These are phyloP conservation scores for Eutrema yunnanense DNA, from an alignment of 345 rosid species.

Conservation along the genomic window DNA sequence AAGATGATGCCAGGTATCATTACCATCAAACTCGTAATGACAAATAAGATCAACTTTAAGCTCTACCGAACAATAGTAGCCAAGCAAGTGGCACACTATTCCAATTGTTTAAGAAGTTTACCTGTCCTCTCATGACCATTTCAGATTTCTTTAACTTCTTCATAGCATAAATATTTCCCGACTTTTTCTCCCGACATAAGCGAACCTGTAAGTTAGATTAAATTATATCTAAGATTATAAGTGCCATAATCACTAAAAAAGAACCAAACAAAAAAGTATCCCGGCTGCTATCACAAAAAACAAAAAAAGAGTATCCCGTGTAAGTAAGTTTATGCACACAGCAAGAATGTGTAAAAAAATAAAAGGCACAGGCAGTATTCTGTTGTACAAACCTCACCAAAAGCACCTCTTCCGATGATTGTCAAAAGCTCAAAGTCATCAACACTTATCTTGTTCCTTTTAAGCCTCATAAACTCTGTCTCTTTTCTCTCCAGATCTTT, in stretches of 20 bases:
- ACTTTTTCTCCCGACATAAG: constrained; percentile 86
- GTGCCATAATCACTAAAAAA: neutral
- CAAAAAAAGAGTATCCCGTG: neutral
- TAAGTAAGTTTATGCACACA: neutral
- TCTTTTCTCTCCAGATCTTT: constrained; percentile 93
- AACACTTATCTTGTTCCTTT: constrained; percentile 84
- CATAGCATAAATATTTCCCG: constrained; percentile 97
- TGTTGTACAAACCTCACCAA: constrained; percentile 71
- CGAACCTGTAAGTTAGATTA: constrained; percentile 54
- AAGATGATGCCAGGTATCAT: neutral
- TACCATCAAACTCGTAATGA: neutral
- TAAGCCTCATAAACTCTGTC: constrained; percentile 92
- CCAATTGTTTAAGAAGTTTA: constrained; percentile 28
- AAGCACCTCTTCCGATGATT: constrained; percentile 79
- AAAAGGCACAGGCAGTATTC: neutral
- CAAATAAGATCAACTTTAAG: neutral
- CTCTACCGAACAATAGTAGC: neutral
- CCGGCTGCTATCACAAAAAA: neutral
- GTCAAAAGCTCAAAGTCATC: constrained; percentile 94
- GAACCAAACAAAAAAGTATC: neutral
- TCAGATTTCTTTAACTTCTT: constrained; percentile 98
- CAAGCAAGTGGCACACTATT: neutral
- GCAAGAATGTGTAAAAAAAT: neutral
- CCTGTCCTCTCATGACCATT: constrained; percentile 97
- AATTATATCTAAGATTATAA: neutral